phyloP scores from a whole-genome alignment of 1,139 yeast species.

The Pichia cactophila region DNA sequence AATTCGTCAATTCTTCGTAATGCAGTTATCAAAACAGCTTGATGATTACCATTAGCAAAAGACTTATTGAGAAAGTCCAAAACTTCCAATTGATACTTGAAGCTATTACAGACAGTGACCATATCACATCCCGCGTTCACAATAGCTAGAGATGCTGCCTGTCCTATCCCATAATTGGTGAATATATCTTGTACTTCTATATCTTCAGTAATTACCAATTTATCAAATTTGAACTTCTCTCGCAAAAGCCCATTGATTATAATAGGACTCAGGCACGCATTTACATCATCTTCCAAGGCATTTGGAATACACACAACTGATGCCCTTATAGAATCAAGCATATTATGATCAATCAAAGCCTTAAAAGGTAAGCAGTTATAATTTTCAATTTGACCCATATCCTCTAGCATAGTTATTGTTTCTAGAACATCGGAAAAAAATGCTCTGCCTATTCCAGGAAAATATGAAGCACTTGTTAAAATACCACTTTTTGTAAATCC shows the following conservation, averaged over 20 bases:
- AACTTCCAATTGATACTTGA: slow-evolving; percentile 52
- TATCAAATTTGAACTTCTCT: slow-evolving; percentile 46
- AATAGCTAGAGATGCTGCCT: slow-evolving; percentile 53
- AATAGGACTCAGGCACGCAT: slow-evolving; percentile 57
- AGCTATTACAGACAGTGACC: slow-evolving; percentile 55
- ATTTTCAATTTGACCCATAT: slow-evolving; percentile 45
- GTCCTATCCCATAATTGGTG: slow-evolving; percentile 58
- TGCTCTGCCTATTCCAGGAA: slow-evolving; percentile 63
- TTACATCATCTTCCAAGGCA: slow-evolving; percentile 53
- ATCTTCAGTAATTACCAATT: slow-evolving; percentile 58
- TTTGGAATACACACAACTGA: slow-evolving; percentile 70
- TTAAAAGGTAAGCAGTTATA: slow-evolving; percentile 49
- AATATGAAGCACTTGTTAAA: slow-evolving; percentile 54
- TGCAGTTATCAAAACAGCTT: slow-evolving; percentile 34
- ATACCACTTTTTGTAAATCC: slow-evolving; percentile 54
- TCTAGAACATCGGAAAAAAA: slow-evolving; percentile 52
- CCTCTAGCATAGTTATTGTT: slow-evolving; percentile 52
- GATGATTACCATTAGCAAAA: slow-evolving; percentile 45
- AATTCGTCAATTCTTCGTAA: slow-evolving; percentile 39
- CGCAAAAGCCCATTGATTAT: slow-evolving; percentile 48
- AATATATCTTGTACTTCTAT: slow-evolving; percentile 59
- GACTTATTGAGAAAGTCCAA: slow-evolving; percentile 49
- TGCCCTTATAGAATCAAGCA: slow-evolving; percentile 51
- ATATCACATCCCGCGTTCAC: slow-evolving; percentile 61
- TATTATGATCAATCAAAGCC: slow-evolving; percentile 39